Conservation (phyloP, 805 yeast species). For the Candida ovalis region DNA sequence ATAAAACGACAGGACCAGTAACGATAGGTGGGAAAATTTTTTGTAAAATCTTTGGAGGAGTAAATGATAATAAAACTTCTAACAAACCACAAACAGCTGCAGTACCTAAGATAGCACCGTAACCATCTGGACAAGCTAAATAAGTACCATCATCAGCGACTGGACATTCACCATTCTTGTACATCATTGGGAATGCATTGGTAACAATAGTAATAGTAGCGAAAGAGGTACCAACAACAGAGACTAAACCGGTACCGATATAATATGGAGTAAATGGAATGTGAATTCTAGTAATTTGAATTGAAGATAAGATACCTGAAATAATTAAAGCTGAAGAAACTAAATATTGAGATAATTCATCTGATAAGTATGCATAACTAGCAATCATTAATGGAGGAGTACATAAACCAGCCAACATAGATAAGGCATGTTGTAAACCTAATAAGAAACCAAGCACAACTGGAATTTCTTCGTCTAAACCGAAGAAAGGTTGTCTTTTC, state of each 20-base stretch:
- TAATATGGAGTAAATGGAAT: slow-evolving; percentile 69
- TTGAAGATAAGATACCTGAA: slow-evolving; percentile 62
- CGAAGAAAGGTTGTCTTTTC: slow-evolving; percentile 76
- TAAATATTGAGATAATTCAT: slow-evolving; percentile 51
- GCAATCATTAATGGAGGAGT: slow-evolving; percentile 80
- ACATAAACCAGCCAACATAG: slow-evolving; percentile 90
- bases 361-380: slow-evolving; percentile 52
- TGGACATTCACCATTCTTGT: slow-evolving; percentile 65
- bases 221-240: slow-evolving; percentile 89
- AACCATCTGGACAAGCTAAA: slow-evolving; percentile 85
- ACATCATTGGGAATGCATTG: slow-evolving; percentile 79
- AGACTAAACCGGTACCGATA: slow-evolving; percentile 82
- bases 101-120: slow-evolving; percentile 82
- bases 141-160: slow-evolving; percentile 56
- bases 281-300: slow-evolving; percentile 81
- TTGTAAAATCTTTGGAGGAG: slow-evolving; percentile 70
- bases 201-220: slow-evolving; percentile 80
- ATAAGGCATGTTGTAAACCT: slow-evolving; percentile 83
- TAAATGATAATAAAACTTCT: slow-evolving; percentile 68
- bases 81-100: slow-evolving; percentile 73
- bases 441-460: slow-evolving; percentile 68
- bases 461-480: slow-evolving; percentile 77
- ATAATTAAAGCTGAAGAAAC: slow-evolving; percentile 71
- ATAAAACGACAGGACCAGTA: slow-evolving; percentile 87
- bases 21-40: slow-evolving; percentile 83